Evolutionary conservation across 345 rosid genomes (phyloP), one percentile per base, ranked within the genome.

Genomic region (Aurinia saxatilis): DNA sequence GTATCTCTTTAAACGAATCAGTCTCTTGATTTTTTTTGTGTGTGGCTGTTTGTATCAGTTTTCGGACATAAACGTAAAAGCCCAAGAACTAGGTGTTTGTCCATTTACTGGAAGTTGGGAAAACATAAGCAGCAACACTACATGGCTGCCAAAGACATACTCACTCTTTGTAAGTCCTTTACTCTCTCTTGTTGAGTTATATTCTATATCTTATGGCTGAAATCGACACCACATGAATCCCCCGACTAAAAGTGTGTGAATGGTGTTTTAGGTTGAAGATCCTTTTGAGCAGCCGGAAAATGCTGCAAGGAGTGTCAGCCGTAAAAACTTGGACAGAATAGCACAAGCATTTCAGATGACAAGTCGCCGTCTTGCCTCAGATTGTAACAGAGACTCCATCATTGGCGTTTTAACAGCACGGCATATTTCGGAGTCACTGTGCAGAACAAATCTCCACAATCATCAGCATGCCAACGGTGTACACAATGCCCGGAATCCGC

Each of bases 261-360:
- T 56, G 39, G 46, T 54, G 64, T 52, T 36, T 60, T 65, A 92
- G 96, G 73, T 89, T 42, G 98, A 92, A 79, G 98, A 92, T 79
- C 98, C 96, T 16, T 82, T 86, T 13, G 95, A 89, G 79, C 95
- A 83, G 76, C 89, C 91, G 7, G 85, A 76, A 75, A 92, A 89
- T 70, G 42, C 87, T 39, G 93, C 96, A 17, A 80, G 96, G 61
- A 73, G 82, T 17, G 93, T 92, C 8, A 73, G 77, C 33, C 67
- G 73, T 38, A 73, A 59, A 57, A 79, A 81, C 65, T 66, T 92
- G 71, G 59, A 37, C 9, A 80, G 52, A 69, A 87, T 92, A 68
- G 72, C 82, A 2, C 79, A 75, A 66, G 87, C 68, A 6, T 79
- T 89, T 67, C 71, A 60, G 65, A 66, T 12, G 25, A 80, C 95